Evolutionary conservation across 2,329 filamentous ascomycete species (phyloP).

Genomic region (Aspergillus sp.): DNA sequence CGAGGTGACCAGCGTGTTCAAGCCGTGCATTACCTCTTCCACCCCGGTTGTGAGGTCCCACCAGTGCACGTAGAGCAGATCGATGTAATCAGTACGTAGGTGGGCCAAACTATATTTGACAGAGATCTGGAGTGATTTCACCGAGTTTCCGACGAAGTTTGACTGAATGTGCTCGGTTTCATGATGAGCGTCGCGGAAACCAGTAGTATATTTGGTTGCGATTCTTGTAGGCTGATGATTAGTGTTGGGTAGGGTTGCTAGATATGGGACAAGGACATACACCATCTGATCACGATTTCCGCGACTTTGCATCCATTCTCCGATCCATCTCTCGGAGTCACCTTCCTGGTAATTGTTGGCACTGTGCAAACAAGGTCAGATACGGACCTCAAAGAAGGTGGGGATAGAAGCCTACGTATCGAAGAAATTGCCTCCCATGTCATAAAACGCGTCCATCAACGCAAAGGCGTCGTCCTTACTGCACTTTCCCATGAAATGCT

Average conservation of each 20-base stretch:
- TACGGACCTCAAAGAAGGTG: background rate
- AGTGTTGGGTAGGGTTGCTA: no score
- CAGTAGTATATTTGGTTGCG: slow-evolving; percentile 67
- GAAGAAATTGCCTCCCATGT: slow-evolving; percentile 55
- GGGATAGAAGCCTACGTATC: slow-evolving; percentile 41
- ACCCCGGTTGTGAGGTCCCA: slow-evolving; percentile 48
- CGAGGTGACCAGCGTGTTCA: slow-evolving; percentile 38
- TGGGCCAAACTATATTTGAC: slow-evolving; percentile 47
- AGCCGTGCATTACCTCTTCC: slow-evolving; percentile 38
- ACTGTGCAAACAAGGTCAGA: slow-evolving; percentile 45
- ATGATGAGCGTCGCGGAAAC: slow-evolving; percentile 44
- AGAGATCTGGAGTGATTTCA: slow-evolving; percentile 43
- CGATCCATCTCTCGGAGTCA: slow-evolving; percentile 65
- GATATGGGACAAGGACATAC: background rate
- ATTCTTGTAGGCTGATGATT: slow-evolving; percentile 30
- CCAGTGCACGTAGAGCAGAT: slow-evolving; percentile 57
- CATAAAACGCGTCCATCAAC: slow-evolving; percentile 52
- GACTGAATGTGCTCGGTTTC: slow-evolving; percentile 32
- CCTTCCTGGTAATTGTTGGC: slow-evolving; percentile 67
- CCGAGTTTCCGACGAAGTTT: slow-evolving; percentile 41
- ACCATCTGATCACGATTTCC: slow-evolving; percentile 47
- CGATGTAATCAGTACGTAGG: slow-evolving; percentile 54
- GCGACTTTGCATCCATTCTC: slow-evolving; percentile 68
- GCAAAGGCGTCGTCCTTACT: slow-evolving; percentile 50
- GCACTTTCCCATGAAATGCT: slow-evolving; percentile 39